Base-by-base conservation (phyloP, 1,284 basidiomycete genomes). In the Coniophora puteana region DNA sequence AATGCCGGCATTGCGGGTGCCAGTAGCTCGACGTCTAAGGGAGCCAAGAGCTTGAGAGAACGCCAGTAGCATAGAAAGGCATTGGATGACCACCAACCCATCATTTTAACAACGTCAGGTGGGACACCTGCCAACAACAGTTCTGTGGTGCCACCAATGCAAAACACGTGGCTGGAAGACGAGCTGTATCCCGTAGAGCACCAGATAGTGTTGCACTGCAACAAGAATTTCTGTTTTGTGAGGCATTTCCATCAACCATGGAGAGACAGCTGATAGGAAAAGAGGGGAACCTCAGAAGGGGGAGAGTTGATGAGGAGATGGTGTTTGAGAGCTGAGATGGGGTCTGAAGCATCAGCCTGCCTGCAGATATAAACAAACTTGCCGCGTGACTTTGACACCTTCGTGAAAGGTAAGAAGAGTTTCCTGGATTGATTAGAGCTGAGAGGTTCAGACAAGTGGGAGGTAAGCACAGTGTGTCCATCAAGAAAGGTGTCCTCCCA, bases 131-230 rank as follows among this genome's bases (percentile, higher is more conserved):
- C 37, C 1, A 69, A 52, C 1, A 70, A 58, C 39, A 65, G 64
- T 33, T 65, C 58, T 0, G 69, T 54, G 0, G 66, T 69, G 1
- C 59, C 49, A 0, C 68, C 67, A 31, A 70, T 70, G 8, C 59
- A 55, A 37, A 71, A 64, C n/a, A 59, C 54, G 48, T 72, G 67
- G 0, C 60, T 61, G 1, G 21, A 36, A 14, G 23, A 16, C 12
- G 12, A 14, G 23, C 18, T 11, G 12, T 21, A 5, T 5, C 21
- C 34, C 12, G 18, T 14, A 4, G 16, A 17, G 5, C 6, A 5
- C 21, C 34, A 36, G 34, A 36, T 23, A 6, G 12, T 21, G 18
- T 24, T 36, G 14, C 21, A 36, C 5, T 11, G 12, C 17, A 24
- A 14, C 10, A 36, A n/a, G 18, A 36, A 34, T 20, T 34, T 34